These are phyloP conservation scores for Dalechampia spathulata DNA, from an alignment of 441 rosid species.

Conservation along the genomic window DNA sequence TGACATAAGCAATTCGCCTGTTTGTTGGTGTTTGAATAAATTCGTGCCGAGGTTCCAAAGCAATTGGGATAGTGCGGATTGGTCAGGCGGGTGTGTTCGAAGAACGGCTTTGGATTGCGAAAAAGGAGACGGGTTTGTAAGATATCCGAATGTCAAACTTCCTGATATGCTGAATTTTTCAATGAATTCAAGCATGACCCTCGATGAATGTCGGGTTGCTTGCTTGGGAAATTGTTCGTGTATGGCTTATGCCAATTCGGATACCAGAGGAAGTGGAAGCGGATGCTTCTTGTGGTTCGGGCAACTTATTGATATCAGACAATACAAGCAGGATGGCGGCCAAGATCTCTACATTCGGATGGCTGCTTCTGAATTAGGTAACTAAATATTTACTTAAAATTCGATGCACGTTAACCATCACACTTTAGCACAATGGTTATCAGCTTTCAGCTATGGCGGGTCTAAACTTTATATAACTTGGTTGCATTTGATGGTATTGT, in stretches of 20 bases:
- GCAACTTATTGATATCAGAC: conserved; percentile 1
- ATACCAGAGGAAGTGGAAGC: not conserved
- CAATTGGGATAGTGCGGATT: conserved; percentile 1
- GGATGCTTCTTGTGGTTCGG: not conserved
- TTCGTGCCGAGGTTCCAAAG: not conserved
- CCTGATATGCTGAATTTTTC: not conserved
- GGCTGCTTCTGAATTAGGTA: conserved; percentile 8
- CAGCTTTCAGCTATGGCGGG: not conserved
- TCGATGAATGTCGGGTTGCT: not conserved
- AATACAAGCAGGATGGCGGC: not conserved
- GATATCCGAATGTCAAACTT: conserved; percentile 1
- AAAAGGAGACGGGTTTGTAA: conserved; percentile 8
- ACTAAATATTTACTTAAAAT: not conserved
- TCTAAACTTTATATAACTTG: not conserved
- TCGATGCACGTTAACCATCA: too few species aligned
- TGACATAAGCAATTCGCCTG: not conserved
- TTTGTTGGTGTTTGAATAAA: conserved; percentile 3
- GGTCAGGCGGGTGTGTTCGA: conserved; percentile 10
- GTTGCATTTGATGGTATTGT: not conserved
- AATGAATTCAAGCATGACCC: not conserved
- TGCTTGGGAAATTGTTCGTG: conserved; percentile 2
- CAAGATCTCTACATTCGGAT: conserved; percentile 11
- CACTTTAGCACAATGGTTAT: too few species aligned
- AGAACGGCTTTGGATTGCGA: conserved; percentile 2
- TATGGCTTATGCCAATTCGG: conserved; percentile 1